phyloP scores from a whole-genome alignment of 305 asterid genomes.

The Solanum hybrid region DNA sequence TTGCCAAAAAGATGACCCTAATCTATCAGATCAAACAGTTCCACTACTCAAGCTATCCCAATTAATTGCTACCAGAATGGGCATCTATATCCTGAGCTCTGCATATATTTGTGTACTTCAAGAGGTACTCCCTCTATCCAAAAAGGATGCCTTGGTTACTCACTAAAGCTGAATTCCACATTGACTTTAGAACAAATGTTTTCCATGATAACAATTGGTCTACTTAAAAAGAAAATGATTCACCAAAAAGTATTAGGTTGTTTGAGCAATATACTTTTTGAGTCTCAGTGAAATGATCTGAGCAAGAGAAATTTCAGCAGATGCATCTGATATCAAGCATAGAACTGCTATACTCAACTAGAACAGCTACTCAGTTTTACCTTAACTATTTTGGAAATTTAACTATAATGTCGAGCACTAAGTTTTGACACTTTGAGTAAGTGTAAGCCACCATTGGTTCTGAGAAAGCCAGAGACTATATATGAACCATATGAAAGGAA shows the following conservation, averaged over 20 bases:
- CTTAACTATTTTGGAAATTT: background rate
- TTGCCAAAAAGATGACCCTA: background rate
- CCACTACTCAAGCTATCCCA: background rate
- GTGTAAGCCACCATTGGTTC: background rate
- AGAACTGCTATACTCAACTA: background rate
- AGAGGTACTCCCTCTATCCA: background rate
- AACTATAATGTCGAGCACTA: background rate
- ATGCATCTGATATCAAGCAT: background rate
- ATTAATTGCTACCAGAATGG: background rate
- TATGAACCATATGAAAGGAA: background rate
- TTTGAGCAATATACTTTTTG: background rate
- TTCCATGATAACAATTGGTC: background rate
- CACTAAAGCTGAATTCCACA: background rate
- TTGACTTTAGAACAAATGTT: background rate
- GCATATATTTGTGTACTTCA: background rate
- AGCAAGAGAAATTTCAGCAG: background rate
- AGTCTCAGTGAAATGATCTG: background rate
- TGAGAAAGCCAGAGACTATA: background rate
- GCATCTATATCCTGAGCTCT: background rate
- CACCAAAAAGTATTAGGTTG: background rate
- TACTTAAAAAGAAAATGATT: background rate
- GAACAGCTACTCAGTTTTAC: background rate
- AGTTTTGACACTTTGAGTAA: background rate
- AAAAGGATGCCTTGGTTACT: background rate
- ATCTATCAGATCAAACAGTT: background rate